Evolutionary conservation across 768 basidiomycete genomes (phyloP).

Genomic region (Glaciozyma martinii): DNA sequence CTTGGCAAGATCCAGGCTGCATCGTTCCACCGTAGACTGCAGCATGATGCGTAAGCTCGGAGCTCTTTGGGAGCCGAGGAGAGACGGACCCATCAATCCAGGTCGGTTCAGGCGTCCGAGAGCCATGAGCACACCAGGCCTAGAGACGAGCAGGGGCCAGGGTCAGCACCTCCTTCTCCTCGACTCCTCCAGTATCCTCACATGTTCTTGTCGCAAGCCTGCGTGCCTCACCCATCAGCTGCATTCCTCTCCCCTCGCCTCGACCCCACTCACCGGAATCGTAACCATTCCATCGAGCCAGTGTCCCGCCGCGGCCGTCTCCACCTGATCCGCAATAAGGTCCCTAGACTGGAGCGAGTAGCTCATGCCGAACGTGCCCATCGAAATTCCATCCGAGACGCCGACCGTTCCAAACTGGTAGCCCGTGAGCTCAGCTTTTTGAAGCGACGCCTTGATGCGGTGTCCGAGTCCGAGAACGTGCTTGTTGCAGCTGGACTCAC

Average conservation of each 20-base stretch:
- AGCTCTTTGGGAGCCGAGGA: neutral
- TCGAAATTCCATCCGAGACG: constrained; percentile 97
- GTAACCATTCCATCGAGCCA: constrained; percentile 98
- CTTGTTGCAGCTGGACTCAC: constrained; percentile 70
- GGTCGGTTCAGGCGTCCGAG: constrained; percentile 92
- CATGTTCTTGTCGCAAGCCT: constrained; percentile 82
- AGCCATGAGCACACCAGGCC: constrained; percentile 97
- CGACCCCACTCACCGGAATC: constrained; percentile 61
- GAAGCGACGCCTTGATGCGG: constrained; percentile 71
- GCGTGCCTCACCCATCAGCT: neutral
- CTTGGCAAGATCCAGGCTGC: constrained; percentile 81
- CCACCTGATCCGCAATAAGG: constrained; percentile 93
- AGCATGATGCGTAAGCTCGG: neutral
- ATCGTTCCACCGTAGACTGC: constrained; percentile 88
- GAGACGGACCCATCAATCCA: constrained; percentile 61
- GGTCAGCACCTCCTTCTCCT: neutral
- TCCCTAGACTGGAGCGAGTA: constrained; percentile 91
- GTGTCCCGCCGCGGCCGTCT: constrained; percentile 90
- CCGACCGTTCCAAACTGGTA: constrained; percentile 98
- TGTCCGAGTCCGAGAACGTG: constrained; percentile 85
- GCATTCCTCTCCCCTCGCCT: neutral
- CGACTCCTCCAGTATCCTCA: neutral
- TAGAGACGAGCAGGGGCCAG: neutral
- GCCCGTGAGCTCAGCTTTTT: constrained; percentile 61
- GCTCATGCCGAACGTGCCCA: constrained; percentile 56